phyloP scores from a whole-genome alignment of 495 filamentous ascomycete genomes.

The Endocarpon pusillum region DNA sequence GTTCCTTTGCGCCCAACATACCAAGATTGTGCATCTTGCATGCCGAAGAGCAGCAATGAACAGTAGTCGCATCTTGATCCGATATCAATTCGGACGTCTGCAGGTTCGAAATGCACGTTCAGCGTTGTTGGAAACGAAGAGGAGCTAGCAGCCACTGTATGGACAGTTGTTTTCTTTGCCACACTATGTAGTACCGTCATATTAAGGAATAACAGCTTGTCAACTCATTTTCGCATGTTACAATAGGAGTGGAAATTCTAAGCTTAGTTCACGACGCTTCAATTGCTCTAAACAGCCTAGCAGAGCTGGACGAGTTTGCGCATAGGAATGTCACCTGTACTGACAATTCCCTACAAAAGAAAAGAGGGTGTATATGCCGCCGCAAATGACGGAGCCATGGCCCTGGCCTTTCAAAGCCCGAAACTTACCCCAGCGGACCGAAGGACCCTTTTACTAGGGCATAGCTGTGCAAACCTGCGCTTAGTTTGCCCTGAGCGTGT shows the following conservation, averaged over 20 bases:
- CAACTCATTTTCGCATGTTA: too few species aligned
- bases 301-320: too few species aligned
- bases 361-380: not conserved
- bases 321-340: not conserved
- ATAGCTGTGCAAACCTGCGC: too few species aligned
- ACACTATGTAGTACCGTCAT: not conserved
- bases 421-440: too few species aligned
- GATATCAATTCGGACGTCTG: not conserved
- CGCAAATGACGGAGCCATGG: too few species aligned
- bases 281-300: too few species aligned
- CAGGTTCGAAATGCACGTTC: not conserved
- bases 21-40: not conserved
- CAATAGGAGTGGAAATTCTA: too few species aligned
- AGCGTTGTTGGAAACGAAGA: not conserved
- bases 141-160: not conserved
- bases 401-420: too few species aligned
- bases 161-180: not conserved
- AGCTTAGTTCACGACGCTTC: too few species aligned
- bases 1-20: not conserved
- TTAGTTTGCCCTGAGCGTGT: too few species aligned
- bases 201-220: not conserved
- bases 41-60: not conserved
- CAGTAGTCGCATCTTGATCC: not conserved
- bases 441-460: too few species aligned
- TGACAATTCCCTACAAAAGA: not conserved